A percentile compares a stretch with the other conserved stretches of the same genome.
Conservation (phyloP, 768 basidiomycete species). For the Boletus insuetus region DNA sequence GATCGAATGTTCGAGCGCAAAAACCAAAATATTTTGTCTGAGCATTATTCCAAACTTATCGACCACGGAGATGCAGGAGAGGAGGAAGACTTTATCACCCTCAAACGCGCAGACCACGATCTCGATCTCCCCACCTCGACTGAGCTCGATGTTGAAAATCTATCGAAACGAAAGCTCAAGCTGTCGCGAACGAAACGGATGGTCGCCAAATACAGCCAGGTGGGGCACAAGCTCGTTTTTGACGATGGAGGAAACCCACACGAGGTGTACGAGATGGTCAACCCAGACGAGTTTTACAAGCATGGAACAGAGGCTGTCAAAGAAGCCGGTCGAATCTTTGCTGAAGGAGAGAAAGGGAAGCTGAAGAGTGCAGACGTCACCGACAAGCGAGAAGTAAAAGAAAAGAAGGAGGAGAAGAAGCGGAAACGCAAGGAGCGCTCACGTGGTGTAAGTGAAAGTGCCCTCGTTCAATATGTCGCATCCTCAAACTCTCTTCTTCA, state of each 20-base stretch:
- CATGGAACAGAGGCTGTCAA: slow-evolving; percentile 63
- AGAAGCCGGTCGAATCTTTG: slow-evolving; percentile 67
- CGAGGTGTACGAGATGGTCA: slow-evolving; percentile 79
- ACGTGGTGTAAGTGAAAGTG: slow-evolving; percentile 29
- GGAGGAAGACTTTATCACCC: slow-evolving; percentile 85
- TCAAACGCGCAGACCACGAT: slow-evolving; percentile 89
- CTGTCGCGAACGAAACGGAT: slow-evolving; percentile 72
- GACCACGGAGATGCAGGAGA: slow-evolving; percentile 55
- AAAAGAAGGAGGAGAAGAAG: slow-evolving; percentile 91
- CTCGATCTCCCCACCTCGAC: slow-evolving; percentile 53
- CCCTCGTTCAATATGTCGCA: background rate
- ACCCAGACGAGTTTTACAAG: slow-evolving; percentile 68
- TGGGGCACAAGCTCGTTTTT: slow-evolving; percentile 77
- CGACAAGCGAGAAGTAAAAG: slow-evolving; percentile 82
- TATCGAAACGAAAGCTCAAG: slow-evolving; percentile 89
- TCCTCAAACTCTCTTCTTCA: background rate
- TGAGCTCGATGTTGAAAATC: slow-evolving; percentile 41
- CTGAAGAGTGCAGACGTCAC: slow-evolving; percentile 65
- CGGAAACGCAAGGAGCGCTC: slow-evolving; percentile 84
- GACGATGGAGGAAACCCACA: slow-evolving; percentile 85
- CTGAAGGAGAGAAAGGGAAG: slow-evolving; percentile 68
- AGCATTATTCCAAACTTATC: slow-evolving; percentile 86
- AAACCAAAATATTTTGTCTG: slow-evolving; percentile 88
- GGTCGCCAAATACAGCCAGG: slow-evolving; percentile 55
- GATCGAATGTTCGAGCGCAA: slow-evolving; percentile 97